A percentile compares a stretch with the other conserved stretches of the same genome.
These are phyloP conservation scores for Vickermania spadyakhi DNA, from an alignment of 208 protist species.

Conservation along the genomic window DNA sequence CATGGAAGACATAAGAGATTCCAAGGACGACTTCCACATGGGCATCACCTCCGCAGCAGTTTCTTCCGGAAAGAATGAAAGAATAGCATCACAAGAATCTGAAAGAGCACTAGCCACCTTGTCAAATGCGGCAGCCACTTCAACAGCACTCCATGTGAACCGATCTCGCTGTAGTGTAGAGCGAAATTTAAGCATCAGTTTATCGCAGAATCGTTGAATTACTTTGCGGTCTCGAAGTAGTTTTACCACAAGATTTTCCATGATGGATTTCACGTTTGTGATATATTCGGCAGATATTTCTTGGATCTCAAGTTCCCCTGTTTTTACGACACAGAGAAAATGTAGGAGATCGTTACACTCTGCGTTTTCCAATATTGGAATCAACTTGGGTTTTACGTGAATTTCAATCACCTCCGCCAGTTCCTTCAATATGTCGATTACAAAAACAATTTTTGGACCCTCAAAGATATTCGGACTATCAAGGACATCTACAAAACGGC, in stretches of 20 bases:
- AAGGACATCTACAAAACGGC: not conserved
- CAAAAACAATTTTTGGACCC: not conserved
- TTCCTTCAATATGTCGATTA: not conserved
- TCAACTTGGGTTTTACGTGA: not conserved
- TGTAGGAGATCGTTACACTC: too few relatives aligned
- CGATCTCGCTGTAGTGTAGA: not conserved
- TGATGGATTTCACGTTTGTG: not conserved
- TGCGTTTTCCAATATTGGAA: not conserved
- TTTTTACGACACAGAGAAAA: too few relatives aligned
- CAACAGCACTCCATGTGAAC: not conserved
- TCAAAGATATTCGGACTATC: not conserved
- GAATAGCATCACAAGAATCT: not conserved
- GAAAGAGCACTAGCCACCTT: not conserved
- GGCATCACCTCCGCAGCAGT: not conserved
- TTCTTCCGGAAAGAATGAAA: not conserved
- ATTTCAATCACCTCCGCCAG: not conserved
- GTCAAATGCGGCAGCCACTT: not conserved
- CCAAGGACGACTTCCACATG: not conserved
- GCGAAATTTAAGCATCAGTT: not conserved
- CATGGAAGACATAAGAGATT: not conserved
- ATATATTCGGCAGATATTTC: not conserved
- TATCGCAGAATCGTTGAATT: not conserved
- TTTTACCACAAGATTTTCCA: not conserved
- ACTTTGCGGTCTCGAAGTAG: not conserved
- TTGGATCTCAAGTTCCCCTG: not conserved